Percentiles rank a stretch among this genome's conserved stretches.
These are phyloP conservation scores for Tagetes erecta DNA, from an alignment of 129 eudicot species.

Conservation along the genomic window DNA sequence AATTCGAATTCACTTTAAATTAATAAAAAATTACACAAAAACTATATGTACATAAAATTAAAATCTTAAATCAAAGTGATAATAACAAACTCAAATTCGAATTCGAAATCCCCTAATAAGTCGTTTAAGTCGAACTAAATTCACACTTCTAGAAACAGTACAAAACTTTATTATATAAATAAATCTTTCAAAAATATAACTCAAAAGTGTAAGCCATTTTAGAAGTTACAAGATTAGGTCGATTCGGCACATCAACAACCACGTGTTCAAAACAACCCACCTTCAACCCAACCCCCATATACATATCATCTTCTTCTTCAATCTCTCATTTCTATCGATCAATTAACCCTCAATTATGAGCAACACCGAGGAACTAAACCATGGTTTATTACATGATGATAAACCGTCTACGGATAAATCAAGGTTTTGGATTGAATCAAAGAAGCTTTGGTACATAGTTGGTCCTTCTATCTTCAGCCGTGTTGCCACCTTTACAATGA, in stretches of 20 bases:
- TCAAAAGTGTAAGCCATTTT: not conserved
- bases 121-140: no score
- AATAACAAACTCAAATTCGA: no score
- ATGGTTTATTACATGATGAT: constrained; percentile 13
- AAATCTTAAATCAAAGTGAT: no score
- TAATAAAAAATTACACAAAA: no score
- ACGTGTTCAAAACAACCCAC: not conserved
- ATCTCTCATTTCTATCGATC: not conserved
- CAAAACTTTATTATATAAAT: no score
- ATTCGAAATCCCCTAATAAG: no score
- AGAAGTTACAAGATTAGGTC: not conserved
- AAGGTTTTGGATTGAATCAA: constrained; percentile 51
- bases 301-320: not conserved
- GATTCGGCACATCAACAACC: not conserved
- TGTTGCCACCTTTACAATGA: constrained; percentile 45
- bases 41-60: no score
- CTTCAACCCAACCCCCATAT: not conserved
- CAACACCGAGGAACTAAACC: constrained; percentile 6
- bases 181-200: no score
- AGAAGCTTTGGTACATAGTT: constrained; percentile 57
- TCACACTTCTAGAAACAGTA: no score
- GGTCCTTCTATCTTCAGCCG: constrained; percentile 54
- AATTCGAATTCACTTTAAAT: no score
- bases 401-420: constrained; percentile 14
- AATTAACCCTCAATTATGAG: not conserved